These are phyloP conservation scores for Pseudogymnoascus sp. DNA, from an alignment of 2,329 filamentous ascomycete genomes.

Conservation along the genomic window DNA sequence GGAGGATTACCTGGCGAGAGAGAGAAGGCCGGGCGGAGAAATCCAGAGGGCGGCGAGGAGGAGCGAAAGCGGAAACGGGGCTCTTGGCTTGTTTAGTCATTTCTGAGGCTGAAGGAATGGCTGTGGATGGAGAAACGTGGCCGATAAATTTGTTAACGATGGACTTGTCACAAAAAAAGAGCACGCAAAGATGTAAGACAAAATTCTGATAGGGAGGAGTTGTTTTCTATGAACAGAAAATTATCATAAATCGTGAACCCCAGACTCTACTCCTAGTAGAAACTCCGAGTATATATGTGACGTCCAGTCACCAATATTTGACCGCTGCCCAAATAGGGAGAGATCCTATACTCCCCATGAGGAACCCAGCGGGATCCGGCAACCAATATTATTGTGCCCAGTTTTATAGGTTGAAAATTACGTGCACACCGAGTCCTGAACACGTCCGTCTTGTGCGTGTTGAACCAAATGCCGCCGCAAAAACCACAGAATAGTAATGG, in stretches of 20 bases:
- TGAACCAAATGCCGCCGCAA: background rate
- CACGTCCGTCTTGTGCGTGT: background rate
- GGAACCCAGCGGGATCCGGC: background rate
- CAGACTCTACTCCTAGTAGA: background rate
- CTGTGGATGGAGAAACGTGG: background rate
- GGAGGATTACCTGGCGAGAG: background rate
- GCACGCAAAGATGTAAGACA: background rate
- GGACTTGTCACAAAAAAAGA: background rate
- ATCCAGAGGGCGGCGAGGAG: background rate
- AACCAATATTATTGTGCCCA: background rate
- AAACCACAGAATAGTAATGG: background rate
- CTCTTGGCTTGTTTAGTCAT: background rate
- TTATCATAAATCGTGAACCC: constrained; percentile 3
- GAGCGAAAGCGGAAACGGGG: background rate
- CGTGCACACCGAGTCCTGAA: background rate
- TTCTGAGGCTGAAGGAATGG: background rate
- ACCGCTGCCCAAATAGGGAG: background rate
- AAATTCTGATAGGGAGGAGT: background rate
- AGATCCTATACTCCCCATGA: background rate
- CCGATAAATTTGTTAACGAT: background rate
- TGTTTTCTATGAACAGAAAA: background rate
- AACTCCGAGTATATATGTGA: constrained; percentile 5
- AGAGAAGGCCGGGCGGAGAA: background rate
- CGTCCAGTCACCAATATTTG: background rate
- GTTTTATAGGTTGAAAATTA: constrained; percentile 5